phyloP scores from a whole-genome alignment of 2,329 filamentous ascomycete species.

The Rhexocercosporidium sp. region DNA sequence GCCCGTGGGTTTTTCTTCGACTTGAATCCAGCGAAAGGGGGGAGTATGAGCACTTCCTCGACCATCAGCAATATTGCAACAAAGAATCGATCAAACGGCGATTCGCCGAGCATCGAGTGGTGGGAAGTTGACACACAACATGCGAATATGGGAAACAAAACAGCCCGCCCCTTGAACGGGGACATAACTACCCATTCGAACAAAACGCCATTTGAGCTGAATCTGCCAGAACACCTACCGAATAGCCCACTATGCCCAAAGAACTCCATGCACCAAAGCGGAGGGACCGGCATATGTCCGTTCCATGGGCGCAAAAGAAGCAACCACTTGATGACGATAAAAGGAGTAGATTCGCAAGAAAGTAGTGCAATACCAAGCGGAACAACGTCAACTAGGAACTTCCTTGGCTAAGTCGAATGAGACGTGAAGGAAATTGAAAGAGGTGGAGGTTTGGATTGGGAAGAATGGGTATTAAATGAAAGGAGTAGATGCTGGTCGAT shows the following conservation, averaged over 20 bases:
- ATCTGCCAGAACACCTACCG: slow-evolving; percentile 51
- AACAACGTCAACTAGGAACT: background rate
- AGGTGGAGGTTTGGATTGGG: background rate
- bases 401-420: background rate
- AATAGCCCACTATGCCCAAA: slow-evolving; percentile 50
- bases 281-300: slow-evolving; percentile 47
- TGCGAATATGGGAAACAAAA: slow-evolving; percentile 18
- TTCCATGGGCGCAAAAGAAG: slow-evolving; percentile 46
- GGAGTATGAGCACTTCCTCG: slow-evolving; percentile 3
- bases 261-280: slow-evolving; percentile 45
- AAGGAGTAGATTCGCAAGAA: slow-evolving; percentile 14
- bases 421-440: background rate
- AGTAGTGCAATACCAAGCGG: background rate
- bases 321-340: slow-evolving; percentile 42
- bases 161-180: slow-evolving; percentile 1
- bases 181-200: slow-evolving; percentile 15
- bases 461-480: no score
- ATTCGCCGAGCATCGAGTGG: slow-evolving; percentile 8
- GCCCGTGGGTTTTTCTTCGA: slow-evolving; percentile 39
- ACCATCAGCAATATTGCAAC: background rate
- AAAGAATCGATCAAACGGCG: background rate
- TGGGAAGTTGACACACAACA: slow-evolving; percentile 29
- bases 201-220: slow-evolving; percentile 42
- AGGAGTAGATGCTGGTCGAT: no score
- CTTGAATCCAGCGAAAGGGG: slow-evolving; percentile 21